Percentiles rank a stretch among this genome's conserved stretches.
These are phyloP conservation scores for Hysterangium stoloniferum DNA, from an alignment of 768 basidiomycete genomes.

Conservation along the genomic window DNA sequence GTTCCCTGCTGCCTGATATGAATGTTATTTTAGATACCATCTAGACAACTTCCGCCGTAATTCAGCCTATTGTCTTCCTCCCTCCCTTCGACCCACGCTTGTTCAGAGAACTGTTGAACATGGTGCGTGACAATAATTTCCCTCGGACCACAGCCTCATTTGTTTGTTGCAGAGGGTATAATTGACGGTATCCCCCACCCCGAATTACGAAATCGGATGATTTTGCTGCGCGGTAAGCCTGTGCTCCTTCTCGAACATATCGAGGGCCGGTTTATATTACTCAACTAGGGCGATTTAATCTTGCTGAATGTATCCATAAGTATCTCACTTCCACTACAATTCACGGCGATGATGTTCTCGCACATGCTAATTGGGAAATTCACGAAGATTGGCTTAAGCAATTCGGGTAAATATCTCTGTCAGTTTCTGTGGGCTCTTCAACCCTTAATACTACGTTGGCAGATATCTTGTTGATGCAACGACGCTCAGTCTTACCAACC, in stretches of 20 bases:
- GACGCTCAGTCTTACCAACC: conserved; percentile 65
- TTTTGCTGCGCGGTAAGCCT: conserved; percentile 67
- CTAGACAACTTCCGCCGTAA: conserved; percentile 86
- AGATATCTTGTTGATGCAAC: conserved; percentile 76
- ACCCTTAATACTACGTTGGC: background rate
- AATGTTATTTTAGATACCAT: conserved; percentile 56
- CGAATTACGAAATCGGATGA: conserved; percentile 85
- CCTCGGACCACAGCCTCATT: background rate
- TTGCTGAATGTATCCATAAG: conserved; percentile 74
- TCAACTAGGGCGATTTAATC: conserved; percentile 59
- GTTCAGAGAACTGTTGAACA: conserved; percentile 87
- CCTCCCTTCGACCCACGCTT: conserved; percentile 80
- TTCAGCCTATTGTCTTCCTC: conserved; percentile 78
- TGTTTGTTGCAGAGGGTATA: conserved; percentile 56
- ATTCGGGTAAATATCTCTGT: conserved; percentile 52
- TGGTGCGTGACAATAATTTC: conserved; percentile 35
- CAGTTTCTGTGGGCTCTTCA: background rate
- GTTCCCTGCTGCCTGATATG: background rate
- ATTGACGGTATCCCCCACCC: conserved; percentile 88
- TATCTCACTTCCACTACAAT: conserved; percentile 62
- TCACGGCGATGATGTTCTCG: conserved; percentile 89
- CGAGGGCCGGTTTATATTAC: conserved; percentile 4
- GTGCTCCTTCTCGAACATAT: background rate
- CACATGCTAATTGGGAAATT: conserved; percentile 86
- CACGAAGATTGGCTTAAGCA: conserved; percentile 74